phyloP scores from a whole-genome alignment of 148 eudicot genomes.

The Pouteria glomerata region DNA sequence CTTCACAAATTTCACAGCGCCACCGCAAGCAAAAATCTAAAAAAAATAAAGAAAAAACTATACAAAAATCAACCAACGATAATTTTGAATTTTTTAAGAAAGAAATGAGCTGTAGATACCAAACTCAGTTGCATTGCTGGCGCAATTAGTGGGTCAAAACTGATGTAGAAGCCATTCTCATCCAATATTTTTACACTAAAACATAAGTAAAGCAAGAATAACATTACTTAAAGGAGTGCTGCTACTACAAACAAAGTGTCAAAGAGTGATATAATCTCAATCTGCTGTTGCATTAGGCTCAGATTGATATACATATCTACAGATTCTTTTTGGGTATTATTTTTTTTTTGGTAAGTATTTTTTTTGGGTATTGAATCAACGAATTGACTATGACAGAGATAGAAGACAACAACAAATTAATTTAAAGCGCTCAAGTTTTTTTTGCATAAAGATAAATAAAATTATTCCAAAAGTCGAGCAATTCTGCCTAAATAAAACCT shows the following conservation, averaged over 20 bases:
- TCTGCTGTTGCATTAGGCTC: too few species aligned
- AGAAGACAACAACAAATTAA: not conserved
- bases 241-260: not conserved
- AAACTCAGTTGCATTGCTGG: constrained; percentile 2
- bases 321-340: not conserved
- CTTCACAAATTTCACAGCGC: not conserved
- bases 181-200: not conserved
- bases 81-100: not conserved
- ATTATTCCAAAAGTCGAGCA: not conserved
- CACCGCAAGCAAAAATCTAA: constrained; percentile 1
- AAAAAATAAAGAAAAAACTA: too few species aligned
- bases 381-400: not conserved
- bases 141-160: constrained; percentile 21
- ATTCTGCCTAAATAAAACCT: not conserved
- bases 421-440: not conserved
- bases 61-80: not conserved
- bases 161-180: not conserved
- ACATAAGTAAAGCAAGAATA: not conserved
- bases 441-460: not conserved
- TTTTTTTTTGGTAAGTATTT: not conserved
- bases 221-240: not conserved
- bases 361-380: not conserved
- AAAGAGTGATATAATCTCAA: not conserved
- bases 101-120: constrained; percentile 17
- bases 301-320: not conserved